Conservation (phyloP, 2,329 filamentous ascomycete species). For the Pseudocercospora musae region DNA sequence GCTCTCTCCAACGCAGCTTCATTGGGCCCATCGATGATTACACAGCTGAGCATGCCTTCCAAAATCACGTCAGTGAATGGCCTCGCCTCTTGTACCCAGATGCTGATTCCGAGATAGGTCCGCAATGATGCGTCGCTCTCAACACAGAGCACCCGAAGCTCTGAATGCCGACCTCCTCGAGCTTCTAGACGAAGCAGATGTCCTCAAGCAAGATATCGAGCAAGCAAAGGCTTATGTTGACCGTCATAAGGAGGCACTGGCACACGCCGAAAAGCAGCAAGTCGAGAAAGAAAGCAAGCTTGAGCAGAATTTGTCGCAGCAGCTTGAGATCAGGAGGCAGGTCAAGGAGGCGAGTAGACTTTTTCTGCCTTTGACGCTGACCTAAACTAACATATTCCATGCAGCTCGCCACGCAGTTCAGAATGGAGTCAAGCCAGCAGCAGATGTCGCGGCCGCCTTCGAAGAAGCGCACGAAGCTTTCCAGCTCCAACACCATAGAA, state of each 20-base stretch:
- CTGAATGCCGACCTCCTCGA: neutral
- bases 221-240: neutral
- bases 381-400: neutral
- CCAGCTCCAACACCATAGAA: neutral
- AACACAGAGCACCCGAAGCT: neutral
- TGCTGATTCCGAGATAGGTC: neutral
- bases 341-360: neutral
- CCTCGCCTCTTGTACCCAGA: neutral
- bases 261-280: neutral
- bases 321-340: neutral
- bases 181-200: neutral
- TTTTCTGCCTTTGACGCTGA: too few species aligned
- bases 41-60: neutral
- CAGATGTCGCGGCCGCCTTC: neutral
- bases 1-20: neutral
- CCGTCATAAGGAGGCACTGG: neutral
- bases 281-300: neutral
- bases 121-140: neutral
- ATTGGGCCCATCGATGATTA: neutral
- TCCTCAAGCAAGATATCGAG: neutral
- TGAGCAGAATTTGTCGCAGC: neutral
- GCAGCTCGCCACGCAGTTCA: neutral
- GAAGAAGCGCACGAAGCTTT: neutral
- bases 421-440: neutral
- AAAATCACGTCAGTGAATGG: neutral